Base-by-base conservation (phyloP, 2,329 filamentous ascomycete genomes). In the Apiospora sp. region DNA sequence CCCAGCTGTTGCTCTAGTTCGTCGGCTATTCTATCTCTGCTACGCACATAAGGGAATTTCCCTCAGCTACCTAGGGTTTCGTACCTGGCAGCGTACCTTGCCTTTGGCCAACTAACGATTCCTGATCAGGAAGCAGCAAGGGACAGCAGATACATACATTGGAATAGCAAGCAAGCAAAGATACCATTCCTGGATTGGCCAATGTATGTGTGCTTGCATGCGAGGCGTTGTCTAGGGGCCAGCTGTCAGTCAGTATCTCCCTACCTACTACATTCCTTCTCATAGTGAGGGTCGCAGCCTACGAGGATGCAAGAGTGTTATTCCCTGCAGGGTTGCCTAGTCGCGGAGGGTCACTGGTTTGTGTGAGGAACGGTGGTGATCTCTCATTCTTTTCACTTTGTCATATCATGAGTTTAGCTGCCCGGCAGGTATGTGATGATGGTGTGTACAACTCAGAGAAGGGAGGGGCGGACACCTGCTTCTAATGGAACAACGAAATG, bases 41-140 rank as follows among this genome's bases (percentile, higher is more conserved):
- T 58, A 16, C 24, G 37, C 19, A 30, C 13, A 4, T 19, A 22
- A 4, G 51, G 30, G 27, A 7, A 10, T 16, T 34, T 27, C 30
- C 30, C 51, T 34, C 46, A 16, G 27, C 27, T 19, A 34, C 27
- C 49, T 51, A 19, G 19, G 1, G 6, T 58, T 58, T 58, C 51
- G 54, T 61, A 34, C 54, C 54, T 61, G 30, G 19, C 54, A 61
- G 54, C 30, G 16, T 61, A 22, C 54, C 16, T 51, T 51, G 49
- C 13, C 49, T 14, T 13, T 51, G n/a, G 49, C 49, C 49, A 24
- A 51, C n/a, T 51, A n/a, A 24, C 30, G 54, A 37, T 37, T 22
- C 54, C 54, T 61, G 30, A 61, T 61, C 54, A 37, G 54, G 54
- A 37, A n/a, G 19, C 54, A 61, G 54, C 30, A 61, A 61, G 54